Evolutionary conservation across 768 basidiomycete genomes (phyloP).

Genomic region (Leccinum longicurvipes): DNA sequence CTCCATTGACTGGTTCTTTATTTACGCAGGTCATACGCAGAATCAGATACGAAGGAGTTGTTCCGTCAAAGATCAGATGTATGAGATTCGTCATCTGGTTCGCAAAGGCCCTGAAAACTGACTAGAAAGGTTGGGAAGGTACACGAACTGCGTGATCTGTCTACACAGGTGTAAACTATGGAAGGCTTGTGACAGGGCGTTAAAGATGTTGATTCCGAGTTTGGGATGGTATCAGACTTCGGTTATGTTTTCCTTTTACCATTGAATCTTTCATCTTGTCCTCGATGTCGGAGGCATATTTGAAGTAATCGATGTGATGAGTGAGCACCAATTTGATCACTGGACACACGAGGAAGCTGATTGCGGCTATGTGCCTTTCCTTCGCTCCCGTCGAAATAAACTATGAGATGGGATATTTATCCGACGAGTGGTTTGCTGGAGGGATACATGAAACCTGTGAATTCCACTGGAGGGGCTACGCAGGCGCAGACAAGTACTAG

Average conservation of each 20-base stretch:
- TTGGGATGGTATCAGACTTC: too few relatives aligned
- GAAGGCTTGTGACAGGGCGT: background rate
- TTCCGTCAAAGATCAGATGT: background rate
- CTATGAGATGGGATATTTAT: constrained; percentile 10
- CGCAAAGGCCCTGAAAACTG: background rate
- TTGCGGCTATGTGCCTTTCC: constrained; percentile 5
- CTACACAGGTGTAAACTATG: background rate
- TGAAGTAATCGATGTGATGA: too few relatives aligned
- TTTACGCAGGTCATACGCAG: background rate
- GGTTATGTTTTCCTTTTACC: too few relatives aligned
- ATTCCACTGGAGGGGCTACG: constrained; percentile 4
- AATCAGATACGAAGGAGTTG: background rate
- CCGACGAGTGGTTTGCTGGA: constrained; percentile 11
- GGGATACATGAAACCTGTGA: constrained; percentile 15
- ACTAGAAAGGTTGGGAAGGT: background rate
- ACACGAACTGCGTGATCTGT: background rate
- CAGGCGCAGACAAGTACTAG: background rate
- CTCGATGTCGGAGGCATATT: too few relatives aligned
- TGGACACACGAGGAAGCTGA: constrained; percentile 2
- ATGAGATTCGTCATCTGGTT: background rate
- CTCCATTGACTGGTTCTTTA: background rate
- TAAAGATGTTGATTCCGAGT: too few relatives aligned
- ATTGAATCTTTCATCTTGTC: too few relatives aligned
- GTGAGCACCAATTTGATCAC: background rate
- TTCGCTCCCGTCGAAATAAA: constrained; percentile 9